Evolutionary conservation across 345 rosid species (phyloP).

Genomic region (Linum trigynum): DNA sequence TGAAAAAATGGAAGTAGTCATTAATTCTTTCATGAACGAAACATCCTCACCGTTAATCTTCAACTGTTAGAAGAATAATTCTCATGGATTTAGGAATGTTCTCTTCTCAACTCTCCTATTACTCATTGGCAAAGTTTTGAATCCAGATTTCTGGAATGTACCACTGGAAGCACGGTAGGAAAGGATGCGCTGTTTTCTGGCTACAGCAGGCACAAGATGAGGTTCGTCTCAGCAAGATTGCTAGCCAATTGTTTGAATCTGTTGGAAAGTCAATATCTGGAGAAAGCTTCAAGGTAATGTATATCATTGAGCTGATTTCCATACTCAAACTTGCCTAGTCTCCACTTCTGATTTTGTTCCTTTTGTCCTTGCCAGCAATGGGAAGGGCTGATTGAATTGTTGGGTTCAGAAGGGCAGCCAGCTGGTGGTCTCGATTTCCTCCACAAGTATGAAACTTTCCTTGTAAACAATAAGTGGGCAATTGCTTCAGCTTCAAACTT

Average conservation of each 20-base stretch:
- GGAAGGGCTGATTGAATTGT: conserved; percentile 82
- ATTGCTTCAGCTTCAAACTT: background rate
- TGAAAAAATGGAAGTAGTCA: conserved; percentile 5
- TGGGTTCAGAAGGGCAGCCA: conserved; percentile 69
- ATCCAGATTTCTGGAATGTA: conserved; percentile 74
- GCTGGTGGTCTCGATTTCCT: conserved; percentile 91
- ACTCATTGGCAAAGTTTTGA: background rate
- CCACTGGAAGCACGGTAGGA: conserved; percentile 95
- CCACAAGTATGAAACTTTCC: conserved; percentile 48
- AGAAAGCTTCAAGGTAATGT: conserved; percentile 73
- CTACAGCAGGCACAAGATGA: conserved; percentile 87
- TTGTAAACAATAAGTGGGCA: background rate
- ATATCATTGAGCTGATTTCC: conserved; percentile 5
- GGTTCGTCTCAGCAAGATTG: conserved; percentile 58
- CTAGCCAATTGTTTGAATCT: conserved; percentile 78
- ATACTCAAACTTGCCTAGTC: background rate
- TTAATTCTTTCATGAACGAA: background rate
- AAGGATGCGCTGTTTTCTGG: conserved; percentile 83
- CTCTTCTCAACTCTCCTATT: background rate
- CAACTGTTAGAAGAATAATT: background rate
- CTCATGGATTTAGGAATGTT: background rate
- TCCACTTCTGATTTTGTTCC: background rate
- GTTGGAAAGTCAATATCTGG: conserved; percentile 90
- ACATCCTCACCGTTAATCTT: background rate
- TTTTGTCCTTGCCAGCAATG: conserved; percentile 59